Percentiles rank a stretch among this genome's conserved stretches.
Evolutionary conservation across 2,329 filamentous ascomycete species (phyloP).

Genomic region (Ceratocystis lukuohia): DNA sequence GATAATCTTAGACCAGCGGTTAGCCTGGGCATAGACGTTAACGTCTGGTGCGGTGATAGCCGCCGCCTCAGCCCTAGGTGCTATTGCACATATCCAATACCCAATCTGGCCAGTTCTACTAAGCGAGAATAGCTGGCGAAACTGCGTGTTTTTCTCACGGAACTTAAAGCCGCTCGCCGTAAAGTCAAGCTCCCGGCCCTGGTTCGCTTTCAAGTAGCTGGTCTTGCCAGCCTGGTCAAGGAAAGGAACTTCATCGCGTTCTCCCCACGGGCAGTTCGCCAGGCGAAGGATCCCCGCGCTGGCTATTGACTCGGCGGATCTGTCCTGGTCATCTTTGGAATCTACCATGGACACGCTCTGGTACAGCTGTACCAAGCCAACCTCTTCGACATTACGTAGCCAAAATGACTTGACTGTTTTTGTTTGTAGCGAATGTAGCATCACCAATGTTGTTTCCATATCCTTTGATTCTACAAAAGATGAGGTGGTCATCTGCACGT

Average conservation of each 20-base stretch:
- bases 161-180: constrained; percentile 25
- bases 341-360: not conserved
- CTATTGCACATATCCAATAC: constrained; percentile 28
- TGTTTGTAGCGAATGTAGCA: not conserved
- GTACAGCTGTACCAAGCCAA: not conserved
- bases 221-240: not conserved
- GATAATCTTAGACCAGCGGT: constrained; percentile 14
- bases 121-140: constrained; percentile 36
- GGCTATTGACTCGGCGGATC: not conserved
- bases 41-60: constrained; percentile 7
- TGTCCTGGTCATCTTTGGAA: not conserved
- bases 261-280: constrained; percentile 11
- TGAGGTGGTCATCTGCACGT: constrained; percentile 8
- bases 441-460: constrained; percentile 2
- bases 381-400: constrained; percentile 4
- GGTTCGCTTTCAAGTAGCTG: not conserved
- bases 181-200: not conserved
- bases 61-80: constrained; percentile 13
- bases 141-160: constrained; percentile 27
- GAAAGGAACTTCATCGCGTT: constrained; percentile 11
- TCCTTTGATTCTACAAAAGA: not conserved
- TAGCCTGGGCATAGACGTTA: constrained; percentile 9
- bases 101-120: constrained; percentile 32
- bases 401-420: constrained; percentile 12
- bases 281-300: not conserved